Evolutionary conservation across 805 yeast species (phyloP), one percentile per base, ranked within the genome.

Genomic region (Ogataea pignaliae): DNA sequence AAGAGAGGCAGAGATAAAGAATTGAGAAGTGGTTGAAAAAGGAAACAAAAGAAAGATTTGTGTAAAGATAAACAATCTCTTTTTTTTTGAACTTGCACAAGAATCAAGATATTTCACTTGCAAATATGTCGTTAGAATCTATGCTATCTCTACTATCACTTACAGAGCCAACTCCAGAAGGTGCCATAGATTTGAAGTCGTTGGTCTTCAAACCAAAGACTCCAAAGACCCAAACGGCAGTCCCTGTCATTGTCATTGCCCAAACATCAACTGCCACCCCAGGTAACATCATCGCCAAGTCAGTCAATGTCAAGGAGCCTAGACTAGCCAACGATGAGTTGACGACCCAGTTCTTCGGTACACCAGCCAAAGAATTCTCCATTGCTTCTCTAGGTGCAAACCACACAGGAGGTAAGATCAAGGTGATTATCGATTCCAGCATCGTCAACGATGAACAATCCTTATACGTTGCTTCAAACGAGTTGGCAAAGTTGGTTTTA

Each of bases 191-290:
- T 28, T 76, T 87, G 49, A 88, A 88, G 66, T 76, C 90, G 4
- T 71, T 88, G 49, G 89, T 88, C 26, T 88, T 88, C 78, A 88
- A 88, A 69, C 96, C 96, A 56, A 88, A 88, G 69, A 87, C 96
- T 39, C 83, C 95, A 32, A 88, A 88, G 61, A 69, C 88, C 39
- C 88, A 86, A 40, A 65, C 77, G 15, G 85, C 93, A 26, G 80
- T 85, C 34, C 96, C 97, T 35, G 75, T 88, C 29, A 77, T 88
- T 42, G 87, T 88, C 29, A 75, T 88, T 57, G 96, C 96, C 8
- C 73, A 83, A 46, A 77, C 77, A 30, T 56, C 81, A 2, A 85
- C 95, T 5, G 70, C 72, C 38, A 87, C 96, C 30, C 87, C 95
- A 39, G 66, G 84, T 3, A 70, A 73, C 16, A 59, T 73, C 33